Percentiles rank a stretch among this genome's conserved stretches.
Conservation (phyloP, 148 eudicot genomes). For the Euryodendron excelsum region DNA sequence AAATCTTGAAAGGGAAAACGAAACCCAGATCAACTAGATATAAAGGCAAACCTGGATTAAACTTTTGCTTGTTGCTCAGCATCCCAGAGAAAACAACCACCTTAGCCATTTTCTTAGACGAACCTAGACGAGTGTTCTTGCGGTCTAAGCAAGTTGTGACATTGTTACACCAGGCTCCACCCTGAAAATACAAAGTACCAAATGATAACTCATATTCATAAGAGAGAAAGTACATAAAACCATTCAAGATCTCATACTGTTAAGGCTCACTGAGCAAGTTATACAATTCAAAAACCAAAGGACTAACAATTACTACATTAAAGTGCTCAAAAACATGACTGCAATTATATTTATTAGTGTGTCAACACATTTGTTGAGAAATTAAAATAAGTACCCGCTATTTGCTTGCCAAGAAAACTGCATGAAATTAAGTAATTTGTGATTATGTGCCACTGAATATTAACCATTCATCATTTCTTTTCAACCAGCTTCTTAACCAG, state of each 20-base stretch:
- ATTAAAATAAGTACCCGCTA: not conserved
- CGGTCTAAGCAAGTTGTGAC: slow-evolving; percentile 62
- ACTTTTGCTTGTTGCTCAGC: slow-evolving; percentile 46
- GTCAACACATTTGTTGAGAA: not conserved
- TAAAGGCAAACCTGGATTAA: slow-evolving; percentile 56
- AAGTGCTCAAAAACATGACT: too few relatives aligned
- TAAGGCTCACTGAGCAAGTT: too few relatives aligned
- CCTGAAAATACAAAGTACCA: slow-evolving; percentile 30
- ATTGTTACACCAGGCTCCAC: slow-evolving; percentile 96
- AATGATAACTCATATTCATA: not conserved
- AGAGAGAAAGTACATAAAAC: not conserved
- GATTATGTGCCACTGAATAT: too few relatives aligned
- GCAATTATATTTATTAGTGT: not conserved
- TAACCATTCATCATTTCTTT: not conserved
- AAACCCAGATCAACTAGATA: not conserved
- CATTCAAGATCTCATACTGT: not conserved
- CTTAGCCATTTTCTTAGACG: slow-evolving; percentile 62
- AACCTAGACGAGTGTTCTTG: slow-evolving; percentile 55
- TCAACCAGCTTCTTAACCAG: not conserved
- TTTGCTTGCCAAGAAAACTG: not conserved
- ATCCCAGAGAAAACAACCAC: slow-evolving; percentile 68
- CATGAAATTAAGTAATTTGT: not conserved
- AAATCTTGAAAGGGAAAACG: not conserved
- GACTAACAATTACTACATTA: not conserved
- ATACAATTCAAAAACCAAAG: not conserved